phyloP scores from a whole-genome alignment of 306 rosid species.

The Chamaecrista fasciculata region DNA sequence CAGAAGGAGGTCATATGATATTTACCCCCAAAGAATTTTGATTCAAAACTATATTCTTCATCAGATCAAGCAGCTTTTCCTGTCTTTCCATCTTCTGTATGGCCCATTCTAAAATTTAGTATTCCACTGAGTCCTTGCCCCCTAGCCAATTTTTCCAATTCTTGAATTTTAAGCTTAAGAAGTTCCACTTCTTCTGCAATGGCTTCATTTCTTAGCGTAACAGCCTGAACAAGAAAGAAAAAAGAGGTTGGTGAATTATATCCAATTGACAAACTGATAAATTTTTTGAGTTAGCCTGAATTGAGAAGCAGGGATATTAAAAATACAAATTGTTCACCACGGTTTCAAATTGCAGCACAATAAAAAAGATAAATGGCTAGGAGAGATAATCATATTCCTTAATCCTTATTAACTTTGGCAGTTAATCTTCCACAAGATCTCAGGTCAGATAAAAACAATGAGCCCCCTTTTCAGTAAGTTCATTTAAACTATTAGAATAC shows the following conservation, averaged over 20 bases:
- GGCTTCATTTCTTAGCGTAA: slow-evolving; percentile 58
- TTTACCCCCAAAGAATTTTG: slow-evolving; percentile 18
- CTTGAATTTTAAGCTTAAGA: slow-evolving; percentile 59
- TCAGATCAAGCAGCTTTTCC: slow-evolving; percentile 58
- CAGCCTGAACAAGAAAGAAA: slow-evolving; percentile 49
- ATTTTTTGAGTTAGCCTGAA: slow-evolving; percentile 21
- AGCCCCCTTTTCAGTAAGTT: neutral
- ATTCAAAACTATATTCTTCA: slow-evolving; percentile 25
- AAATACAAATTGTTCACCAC: neutral
- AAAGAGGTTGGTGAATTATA: slow-evolving; percentile 8
- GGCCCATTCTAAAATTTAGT: slow-evolving; percentile 48
- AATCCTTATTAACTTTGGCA: slow-evolving; percentile 16
- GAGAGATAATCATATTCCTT: neutral
- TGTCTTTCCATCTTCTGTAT: slow-evolving; percentile 41
- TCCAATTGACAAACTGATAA: slow-evolving; percentile 2
- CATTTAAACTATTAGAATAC: slow-evolving; percentile 4
- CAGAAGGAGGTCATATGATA: neutral
- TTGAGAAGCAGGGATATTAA: slow-evolving; percentile 8
- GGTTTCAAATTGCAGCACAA: neutral
- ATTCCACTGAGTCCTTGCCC: slow-evolving; percentile 71
- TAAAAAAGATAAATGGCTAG: neutral
- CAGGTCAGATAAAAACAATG: slow-evolving; percentile 9
- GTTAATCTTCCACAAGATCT: slow-evolving; percentile 5
- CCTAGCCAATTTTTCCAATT: slow-evolving; percentile 68
- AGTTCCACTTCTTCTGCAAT: slow-evolving; percentile 60